A percentile compares a stretch with the other conserved stretches of the same genome.
These are phyloP conservation scores for Moniliophthora roreri DNA, from an alignment of 1,284 basidiomycete species.

Conservation along the genomic window DNA sequence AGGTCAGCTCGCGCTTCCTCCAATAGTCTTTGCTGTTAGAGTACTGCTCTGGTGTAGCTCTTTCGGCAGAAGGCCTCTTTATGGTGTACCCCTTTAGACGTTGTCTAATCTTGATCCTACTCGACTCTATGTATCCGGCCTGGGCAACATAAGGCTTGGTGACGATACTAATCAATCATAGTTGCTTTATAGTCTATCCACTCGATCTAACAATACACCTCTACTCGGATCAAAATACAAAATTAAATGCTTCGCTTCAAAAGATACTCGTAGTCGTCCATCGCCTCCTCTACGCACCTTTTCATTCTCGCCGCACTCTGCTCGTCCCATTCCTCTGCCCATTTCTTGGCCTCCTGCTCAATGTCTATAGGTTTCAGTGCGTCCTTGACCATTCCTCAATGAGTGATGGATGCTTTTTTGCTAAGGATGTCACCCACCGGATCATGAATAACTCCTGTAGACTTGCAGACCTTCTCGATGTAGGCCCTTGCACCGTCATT, in stretches of 20 bases:
- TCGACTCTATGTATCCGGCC: no score
- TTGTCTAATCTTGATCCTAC: no score
- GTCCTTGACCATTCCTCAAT: background rate
- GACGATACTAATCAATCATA: no score
- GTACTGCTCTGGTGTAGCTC: no score
- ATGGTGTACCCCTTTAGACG: no score
- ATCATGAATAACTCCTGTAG: background rate
- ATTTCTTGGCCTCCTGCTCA: conserved; percentile 1
- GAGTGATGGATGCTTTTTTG: background rate
- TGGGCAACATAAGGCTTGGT: no score
- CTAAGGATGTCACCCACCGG: background rate
- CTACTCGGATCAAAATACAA: background rate
- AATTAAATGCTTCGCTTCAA: conserved; percentile 1
- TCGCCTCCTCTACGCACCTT: background rate
- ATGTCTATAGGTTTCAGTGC: background rate
- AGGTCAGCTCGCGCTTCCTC: no score
- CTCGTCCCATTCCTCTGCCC: conserved; percentile 2
- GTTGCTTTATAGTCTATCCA: no score
- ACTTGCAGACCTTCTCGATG: background rate
- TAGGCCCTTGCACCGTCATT: background rate
- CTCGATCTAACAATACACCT: no score
- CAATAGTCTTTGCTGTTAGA: no score
- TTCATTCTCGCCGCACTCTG: background rate
- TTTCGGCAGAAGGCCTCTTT: no score
- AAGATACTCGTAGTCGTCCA: background rate